These are phyloP conservation scores for Phytomonas sp. DNA, from an alignment of 208 protist species.

Conservation along the genomic window DNA sequence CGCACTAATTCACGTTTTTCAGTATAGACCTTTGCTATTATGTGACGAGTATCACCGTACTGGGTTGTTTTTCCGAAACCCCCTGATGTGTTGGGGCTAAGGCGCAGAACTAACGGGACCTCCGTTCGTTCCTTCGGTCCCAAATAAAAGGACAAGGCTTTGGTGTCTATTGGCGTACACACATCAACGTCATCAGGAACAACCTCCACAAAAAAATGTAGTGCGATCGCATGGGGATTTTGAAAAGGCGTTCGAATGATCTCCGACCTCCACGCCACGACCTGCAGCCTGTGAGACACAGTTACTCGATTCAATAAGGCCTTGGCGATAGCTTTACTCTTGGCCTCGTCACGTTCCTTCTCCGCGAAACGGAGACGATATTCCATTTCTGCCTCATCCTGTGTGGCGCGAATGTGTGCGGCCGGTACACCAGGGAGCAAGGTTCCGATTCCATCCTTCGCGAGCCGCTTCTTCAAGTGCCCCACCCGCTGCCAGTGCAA, in stretches of 20 bases:
- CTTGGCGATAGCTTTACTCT: conserved; percentile 61
- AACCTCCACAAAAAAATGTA: conserved; percentile 73
- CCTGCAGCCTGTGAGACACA: conserved; percentile 42
- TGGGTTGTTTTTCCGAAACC: background rate
- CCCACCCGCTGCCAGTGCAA: conserved; percentile 62
- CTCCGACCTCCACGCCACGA: conserved; percentile 57
- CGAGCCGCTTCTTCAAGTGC: conserved; percentile 47
- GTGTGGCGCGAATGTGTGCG: conserved; percentile 29
- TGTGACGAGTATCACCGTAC: conserved; percentile 1
- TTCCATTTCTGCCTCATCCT: conserved; percentile 53
- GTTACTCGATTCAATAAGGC: conserved; percentile 67
- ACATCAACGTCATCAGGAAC: conserved; percentile 19
- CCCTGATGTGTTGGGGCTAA: conserved; percentile 11
- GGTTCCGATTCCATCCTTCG: conserved; percentile 13
- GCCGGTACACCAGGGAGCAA: conserved; percentile 42
- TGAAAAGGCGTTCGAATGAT: conserved; percentile 43
- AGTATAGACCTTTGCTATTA: conserved; percentile 57
- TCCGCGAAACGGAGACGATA: conserved; percentile 70
- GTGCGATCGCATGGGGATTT: conserved; percentile 48
- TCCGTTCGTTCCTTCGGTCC: conserved; percentile 51
- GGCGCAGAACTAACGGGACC: conserved; percentile 45
- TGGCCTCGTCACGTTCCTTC: conserved; percentile 63
- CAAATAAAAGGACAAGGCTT: conserved; percentile 32
- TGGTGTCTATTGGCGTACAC: conserved; percentile 25
- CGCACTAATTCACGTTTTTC: conserved; percentile 56